Evolutionary conservation across 2,329 filamentous ascomycete species (phyloP).

Genomic region (Raffaelea ambrosiae): DNA sequence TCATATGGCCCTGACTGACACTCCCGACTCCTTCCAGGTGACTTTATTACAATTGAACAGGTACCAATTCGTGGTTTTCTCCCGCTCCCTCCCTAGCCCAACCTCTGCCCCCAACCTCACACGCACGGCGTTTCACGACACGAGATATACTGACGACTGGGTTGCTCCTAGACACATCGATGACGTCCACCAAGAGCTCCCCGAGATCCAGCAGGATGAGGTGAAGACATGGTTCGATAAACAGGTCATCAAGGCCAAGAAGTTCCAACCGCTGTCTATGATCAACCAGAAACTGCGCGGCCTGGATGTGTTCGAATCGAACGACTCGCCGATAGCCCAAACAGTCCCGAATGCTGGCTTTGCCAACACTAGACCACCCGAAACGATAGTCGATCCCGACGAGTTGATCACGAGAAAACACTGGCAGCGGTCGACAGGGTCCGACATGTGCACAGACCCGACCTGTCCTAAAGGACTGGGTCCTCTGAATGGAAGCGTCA

Average conservation of each 20-base stretch:
- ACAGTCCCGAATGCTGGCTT: conserved; percentile 15
- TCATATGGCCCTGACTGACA: background rate
- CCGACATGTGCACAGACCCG: conserved; percentile 81
- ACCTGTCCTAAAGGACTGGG: conserved; percentile 74
- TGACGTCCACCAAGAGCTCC: conserved; percentile 81
- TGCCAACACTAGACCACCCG: conserved; percentile 26
- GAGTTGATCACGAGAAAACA: conserved; percentile 81
- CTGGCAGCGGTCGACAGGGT: conserved; percentile 71
- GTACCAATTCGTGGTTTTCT: conserved; percentile 22
- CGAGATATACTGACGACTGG: background rate
- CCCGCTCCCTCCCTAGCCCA: background rate
- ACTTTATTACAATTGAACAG: conserved; percentile 88
- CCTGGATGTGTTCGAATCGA: conserved; percentile 88
- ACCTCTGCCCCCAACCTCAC: background rate
- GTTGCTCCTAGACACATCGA: conserved; percentile 51
- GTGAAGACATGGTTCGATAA: conserved; percentile 96
- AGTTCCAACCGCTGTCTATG: conserved; percentile 82
- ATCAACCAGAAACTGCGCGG: conserved; percentile 92
- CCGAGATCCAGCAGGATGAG: conserved; percentile 82
- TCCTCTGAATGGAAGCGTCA: conserved; percentile 72
- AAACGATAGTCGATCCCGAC: conserved; percentile 62
- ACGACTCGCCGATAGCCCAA: conserved; percentile 50
- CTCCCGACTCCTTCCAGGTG: conserved; percentile 42
- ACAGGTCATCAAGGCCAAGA: conserved; percentile 86
- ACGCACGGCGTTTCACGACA: background rate